phyloP scores from a whole-genome alignment of 2,329 filamentous ascomycete species.

The Grosmannia clavigera region DNA sequence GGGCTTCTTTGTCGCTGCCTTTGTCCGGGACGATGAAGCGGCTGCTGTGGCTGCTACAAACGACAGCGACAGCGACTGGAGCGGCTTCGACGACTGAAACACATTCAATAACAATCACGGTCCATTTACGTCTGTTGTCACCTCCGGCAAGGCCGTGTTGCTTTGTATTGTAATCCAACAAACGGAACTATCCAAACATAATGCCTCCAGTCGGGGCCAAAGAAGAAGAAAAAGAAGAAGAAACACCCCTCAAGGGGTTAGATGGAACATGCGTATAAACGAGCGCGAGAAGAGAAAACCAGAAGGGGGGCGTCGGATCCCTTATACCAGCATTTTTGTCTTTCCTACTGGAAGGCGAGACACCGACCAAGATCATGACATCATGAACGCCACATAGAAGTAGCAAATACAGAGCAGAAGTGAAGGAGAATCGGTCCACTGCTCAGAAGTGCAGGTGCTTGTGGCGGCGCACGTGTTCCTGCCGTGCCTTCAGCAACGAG shows the following conservation, averaged over 20 bases:
- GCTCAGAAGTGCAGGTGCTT: not conserved
- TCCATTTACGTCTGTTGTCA: not conserved
- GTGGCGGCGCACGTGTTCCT: not conserved
- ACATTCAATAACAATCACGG: not conserved
- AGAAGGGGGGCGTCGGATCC: not conserved
- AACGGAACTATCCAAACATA: not conserved
- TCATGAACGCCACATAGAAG: not conserved
- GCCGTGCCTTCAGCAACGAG: not conserved
- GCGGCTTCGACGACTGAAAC: slow-evolving; percentile 12
- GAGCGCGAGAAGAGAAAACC: not conserved
- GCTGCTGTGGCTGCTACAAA: not conserved
- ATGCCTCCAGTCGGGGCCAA: not conserved
- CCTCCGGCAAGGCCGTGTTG: not conserved
- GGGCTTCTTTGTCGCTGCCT: slow-evolving; percentile 91
- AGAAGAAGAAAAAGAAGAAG: too few relatives aligned
- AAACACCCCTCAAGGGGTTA: too few relatives aligned
- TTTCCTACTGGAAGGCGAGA: not conserved
- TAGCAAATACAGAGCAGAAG: not conserved
- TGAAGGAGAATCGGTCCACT: not conserved
- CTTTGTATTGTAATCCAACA: not conserved
- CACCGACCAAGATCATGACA: not conserved
- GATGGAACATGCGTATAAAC: not conserved
- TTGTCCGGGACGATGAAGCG: slow-evolving; percentile 45
- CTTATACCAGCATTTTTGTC: not conserved
- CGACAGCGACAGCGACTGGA: slow-evolving; percentile 9